These are phyloP conservation scores for Globisporangium radiosum DNA, from an alignment of 352 stramenopile species.

Conservation along the genomic window DNA sequence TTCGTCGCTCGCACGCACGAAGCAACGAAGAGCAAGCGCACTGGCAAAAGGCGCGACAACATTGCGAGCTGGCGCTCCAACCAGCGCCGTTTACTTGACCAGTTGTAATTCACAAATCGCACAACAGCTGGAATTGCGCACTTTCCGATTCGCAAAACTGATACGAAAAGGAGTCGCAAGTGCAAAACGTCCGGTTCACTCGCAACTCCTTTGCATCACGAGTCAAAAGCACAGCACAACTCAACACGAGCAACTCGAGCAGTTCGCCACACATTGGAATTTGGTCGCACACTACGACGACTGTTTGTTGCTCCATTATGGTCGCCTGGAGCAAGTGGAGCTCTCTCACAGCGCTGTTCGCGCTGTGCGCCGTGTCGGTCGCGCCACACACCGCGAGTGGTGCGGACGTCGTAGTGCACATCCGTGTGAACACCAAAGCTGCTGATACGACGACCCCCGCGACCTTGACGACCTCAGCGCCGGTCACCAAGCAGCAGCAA, in stretches of 20 bases:
- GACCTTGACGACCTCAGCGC: background rate
- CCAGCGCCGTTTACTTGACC: too few species aligned
- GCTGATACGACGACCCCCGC: background rate
- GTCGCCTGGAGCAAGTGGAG: conserved; percentile 14
- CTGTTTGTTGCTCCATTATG: conserved; percentile 1
- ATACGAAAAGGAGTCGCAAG: background rate
- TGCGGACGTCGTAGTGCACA: conserved; percentile 27
- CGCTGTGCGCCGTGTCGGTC: conserved; percentile 3
- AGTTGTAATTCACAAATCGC: background rate
- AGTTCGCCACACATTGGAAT: background rate
- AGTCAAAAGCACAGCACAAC: too few species aligned
- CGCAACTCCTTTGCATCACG: too few species aligned
- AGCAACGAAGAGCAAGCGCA: too few species aligned
- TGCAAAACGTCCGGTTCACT: background rate
- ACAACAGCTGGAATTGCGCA: background rate
- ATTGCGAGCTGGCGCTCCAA: too few species aligned
- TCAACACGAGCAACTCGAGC: background rate
- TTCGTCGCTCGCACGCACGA: too few species aligned
- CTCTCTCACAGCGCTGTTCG: conserved; percentile 6
- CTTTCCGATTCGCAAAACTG: background rate
- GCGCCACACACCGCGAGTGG: background rate
- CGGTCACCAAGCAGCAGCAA: background rate
- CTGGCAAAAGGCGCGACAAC: too few species aligned
- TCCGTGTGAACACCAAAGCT: conserved; percentile 15
- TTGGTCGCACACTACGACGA: too few species aligned